A percentile compares a stretch with the other conserved stretches of the same genome.
Conservation (phyloP, 129 eudicot species). For the Silybum marianum region DNA sequence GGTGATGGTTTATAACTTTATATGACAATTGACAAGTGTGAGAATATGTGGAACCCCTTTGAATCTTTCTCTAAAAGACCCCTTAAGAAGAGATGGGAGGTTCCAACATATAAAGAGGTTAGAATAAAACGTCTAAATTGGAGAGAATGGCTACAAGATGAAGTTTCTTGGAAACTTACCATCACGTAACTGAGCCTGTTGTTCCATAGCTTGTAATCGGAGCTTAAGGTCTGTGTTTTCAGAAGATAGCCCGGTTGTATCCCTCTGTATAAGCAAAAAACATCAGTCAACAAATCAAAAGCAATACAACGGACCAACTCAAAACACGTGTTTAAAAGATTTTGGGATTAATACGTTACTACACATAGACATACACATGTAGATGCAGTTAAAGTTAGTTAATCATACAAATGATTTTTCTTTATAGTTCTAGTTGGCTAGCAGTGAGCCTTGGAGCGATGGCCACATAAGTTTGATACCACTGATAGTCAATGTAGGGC, state of each 20-base stretch:
- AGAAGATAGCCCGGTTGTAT: conserved; percentile 64
- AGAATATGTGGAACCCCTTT: background rate
- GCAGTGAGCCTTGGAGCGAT: no score
- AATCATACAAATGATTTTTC: background rate
- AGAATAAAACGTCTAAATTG: background rate
- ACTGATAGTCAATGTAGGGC: no score
- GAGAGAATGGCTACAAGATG: background rate
- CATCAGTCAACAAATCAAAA: background rate
- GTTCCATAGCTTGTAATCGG: conserved; percentile 87
- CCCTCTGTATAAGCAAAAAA: conserved; percentile 56
- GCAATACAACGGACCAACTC: background rate
- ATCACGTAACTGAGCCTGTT: conserved; percentile 92
- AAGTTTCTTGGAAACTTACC: conserved; percentile 43
- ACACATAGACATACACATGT: background rate
- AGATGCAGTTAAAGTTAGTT: background rate
- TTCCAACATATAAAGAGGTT: no score
- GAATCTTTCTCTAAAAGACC: background rate
- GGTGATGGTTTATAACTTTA: no score
- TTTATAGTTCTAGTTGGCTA: background rate
- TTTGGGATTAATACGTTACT: background rate
- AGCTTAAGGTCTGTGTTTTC: conserved; percentile 89
- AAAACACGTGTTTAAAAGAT: background rate
- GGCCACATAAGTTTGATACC: no score
- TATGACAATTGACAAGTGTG: background rate
- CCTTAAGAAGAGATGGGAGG: background rate